A percentile compares a stretch with the other conserved stretches of the same genome.
Evolutionary conservation across 306 rosid genomes (phyloP).

Genomic region (Rosa lucieae): DNA sequence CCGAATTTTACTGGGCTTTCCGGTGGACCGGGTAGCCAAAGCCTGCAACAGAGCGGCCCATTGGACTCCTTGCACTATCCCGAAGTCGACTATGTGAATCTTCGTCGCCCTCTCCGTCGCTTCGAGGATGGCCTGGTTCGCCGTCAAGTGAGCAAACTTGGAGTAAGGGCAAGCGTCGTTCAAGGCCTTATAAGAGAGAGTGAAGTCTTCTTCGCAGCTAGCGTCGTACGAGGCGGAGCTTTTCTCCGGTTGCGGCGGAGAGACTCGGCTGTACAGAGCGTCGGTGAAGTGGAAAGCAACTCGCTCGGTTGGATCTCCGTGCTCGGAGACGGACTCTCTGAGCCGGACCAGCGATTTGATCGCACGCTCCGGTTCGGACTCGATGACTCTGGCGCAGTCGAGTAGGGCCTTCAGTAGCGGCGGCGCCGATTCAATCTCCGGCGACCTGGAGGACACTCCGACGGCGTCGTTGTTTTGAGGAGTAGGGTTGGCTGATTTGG

Average conservation of each 20-base stretch:
- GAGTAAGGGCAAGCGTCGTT: conserved; percentile 97
- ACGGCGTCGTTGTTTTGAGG: conserved; percentile 22
- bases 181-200: conserved; percentile 71
- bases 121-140: conserved; percentile 92
- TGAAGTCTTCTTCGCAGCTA: conserved; percentile 62
- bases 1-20: conserved; percentile 63
- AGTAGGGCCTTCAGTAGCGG: conserved; percentile 66
- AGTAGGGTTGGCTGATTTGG: conserved; percentile 24
- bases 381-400: conserved; percentile 55
- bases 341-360: conserved; percentile 51
- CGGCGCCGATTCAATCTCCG: conserved; percentile 51
- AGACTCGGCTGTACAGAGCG: conserved; percentile 52
- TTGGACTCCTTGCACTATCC: conserved; percentile 89
- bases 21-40: conserved; percentile 79
- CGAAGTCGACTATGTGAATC: conserved; percentile 90
- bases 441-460: conserved; percentile 38
- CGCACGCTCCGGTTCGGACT: conserved; percentile 65
- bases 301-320: conserved; percentile 78
- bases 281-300: conserved; percentile 63
- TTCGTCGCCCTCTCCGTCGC: conserved; percentile 59
- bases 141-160: conserved; percentile 88
- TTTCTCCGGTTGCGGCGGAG: conserved; percentile 19
- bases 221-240: conserved; percentile 25
- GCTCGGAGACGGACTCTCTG: conserved; percentile 55
- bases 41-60: conserved; percentile 96